A percentile compares a stretch with the other conserved stretches of the same genome.
Evolutionary conservation across 352 stramenopile species (phyloP).

Genomic region (Phytophthora boehmeriae): DNA sequence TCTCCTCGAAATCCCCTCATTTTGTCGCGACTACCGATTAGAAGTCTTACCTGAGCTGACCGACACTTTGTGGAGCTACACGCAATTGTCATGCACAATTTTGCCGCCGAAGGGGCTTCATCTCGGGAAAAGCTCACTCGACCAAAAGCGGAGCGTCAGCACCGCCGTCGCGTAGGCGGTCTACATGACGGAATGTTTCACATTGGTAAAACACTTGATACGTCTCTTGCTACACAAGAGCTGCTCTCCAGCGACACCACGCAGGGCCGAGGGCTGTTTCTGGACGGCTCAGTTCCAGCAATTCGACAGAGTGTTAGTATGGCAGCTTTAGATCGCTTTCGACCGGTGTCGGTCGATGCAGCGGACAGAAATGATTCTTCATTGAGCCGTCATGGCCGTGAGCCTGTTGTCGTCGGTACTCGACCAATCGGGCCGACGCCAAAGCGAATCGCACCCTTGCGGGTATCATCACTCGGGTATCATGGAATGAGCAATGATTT

Average conservation of each 20-base stretch:
- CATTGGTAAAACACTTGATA: conserved; percentile 31
- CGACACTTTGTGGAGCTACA: conserved; percentile 56
- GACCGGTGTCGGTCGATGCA: conserved; percentile 31
- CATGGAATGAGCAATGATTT: neutral
- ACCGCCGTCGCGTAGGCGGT: conserved; percentile 48
- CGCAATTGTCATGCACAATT: conserved; percentile 61
- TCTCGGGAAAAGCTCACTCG: conserved; percentile 53
- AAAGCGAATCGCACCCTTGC: conserved; percentile 31
- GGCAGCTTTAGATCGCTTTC: conserved; percentile 48
- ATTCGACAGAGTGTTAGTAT: conserved; percentile 42
- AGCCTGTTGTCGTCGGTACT: conserved; percentile 42
- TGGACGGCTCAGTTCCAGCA: conserved; percentile 36
- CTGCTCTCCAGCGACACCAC: conserved; percentile 29
- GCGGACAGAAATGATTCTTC: conserved; percentile 4
- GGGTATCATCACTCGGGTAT: conserved; percentile 23
- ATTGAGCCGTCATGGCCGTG: conserved; percentile 6
- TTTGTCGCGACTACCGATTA: conserved; percentile 81
- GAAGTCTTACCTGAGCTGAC: conserved; percentile 60
- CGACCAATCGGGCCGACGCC: conserved; percentile 27
- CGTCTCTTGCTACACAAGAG: conserved; percentile 53
- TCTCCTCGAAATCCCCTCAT: conserved; percentile 73
- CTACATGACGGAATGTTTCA: conserved; percentile 58
- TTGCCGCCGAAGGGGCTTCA: conserved; percentile 64
- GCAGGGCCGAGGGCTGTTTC: conserved; percentile 31
- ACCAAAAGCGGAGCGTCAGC: conserved; percentile 46